Percentiles rank a stretch among this genome's conserved stretches.
Evolutionary conservation across 306 rosid genomes (phyloP).

Genomic region (Quercus bicolor): DNA sequence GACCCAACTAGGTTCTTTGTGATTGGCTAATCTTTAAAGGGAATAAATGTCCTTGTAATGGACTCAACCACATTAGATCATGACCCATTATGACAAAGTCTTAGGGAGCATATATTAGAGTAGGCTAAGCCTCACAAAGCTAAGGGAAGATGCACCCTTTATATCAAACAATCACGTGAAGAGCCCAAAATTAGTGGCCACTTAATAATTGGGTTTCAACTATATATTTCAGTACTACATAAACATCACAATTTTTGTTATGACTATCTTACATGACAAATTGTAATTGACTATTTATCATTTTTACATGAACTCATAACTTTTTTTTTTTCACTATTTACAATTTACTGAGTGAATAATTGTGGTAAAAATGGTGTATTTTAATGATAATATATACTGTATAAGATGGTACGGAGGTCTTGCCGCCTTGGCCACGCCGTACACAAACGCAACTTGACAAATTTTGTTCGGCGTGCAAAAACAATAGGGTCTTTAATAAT

Average conservation of each 20-base stretch:
- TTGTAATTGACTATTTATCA: accelerated
- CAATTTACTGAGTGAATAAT: accelerated
- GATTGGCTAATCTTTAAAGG: background rate
- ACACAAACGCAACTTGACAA: slow-evolving; percentile 28
- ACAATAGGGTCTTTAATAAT: background rate
- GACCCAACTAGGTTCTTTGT: background rate
- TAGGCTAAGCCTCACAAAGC: background rate
- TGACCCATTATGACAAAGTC: background rate
- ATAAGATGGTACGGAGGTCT: slow-evolving; percentile 11
- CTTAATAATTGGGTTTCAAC: slow-evolving; percentile 37
- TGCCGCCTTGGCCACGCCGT: slow-evolving; percentile 46
- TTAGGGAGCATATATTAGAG: background rate
- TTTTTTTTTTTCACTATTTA: too few relatives aligned
- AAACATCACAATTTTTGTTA: too few relatives aligned
- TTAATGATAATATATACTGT: background rate
- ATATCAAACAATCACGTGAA: slow-evolving; percentile 32
- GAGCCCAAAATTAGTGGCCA: slow-evolving; percentile 45
- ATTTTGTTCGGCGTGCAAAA: background rate
- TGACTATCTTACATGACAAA: accelerated
- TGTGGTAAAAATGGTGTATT: accelerated
- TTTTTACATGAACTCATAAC: accelerated
- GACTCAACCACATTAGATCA: slow-evolving; percentile 2
- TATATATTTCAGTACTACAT: background rate
- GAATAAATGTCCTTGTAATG: background rate
- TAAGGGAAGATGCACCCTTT: background rate